A percentile compares a stretch with the other conserved stretches of the same genome.
These are phyloP conservation scores for Bruguiera gymnorhiza DNA, from an alignment of 345 rosid species.

Conservation along the genomic window DNA sequence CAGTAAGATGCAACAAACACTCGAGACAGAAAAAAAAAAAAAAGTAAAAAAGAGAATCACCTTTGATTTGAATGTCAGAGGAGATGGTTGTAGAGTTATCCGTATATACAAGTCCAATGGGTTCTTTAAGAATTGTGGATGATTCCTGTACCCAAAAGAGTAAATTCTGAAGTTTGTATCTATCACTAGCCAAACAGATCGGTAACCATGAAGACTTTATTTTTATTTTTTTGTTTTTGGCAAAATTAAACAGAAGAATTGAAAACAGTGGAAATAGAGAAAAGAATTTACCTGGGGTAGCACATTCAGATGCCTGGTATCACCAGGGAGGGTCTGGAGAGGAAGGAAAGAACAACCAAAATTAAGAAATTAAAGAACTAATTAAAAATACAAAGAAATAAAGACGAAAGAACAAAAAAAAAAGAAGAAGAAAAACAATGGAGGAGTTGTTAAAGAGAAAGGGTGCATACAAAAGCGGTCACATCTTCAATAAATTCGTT, in stretches of 20 bases:
- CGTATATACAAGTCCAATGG: constrained; percentile 54
- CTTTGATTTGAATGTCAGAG: constrained; percentile 19
- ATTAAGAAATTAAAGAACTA: background rate
- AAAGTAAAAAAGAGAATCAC: constrained; percentile 18
- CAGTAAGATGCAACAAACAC: background rate
- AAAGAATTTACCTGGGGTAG: constrained; percentile 57
- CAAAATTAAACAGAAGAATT: background rate
- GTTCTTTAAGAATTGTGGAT: constrained; percentile 44
- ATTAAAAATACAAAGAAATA: too few species aligned
- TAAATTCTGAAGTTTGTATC: constrained; percentile 29
- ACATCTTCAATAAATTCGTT: constrained; percentile 69
- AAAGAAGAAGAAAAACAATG: background rate
- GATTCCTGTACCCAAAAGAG: constrained; percentile 45
- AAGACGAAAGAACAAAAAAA: too few species aligned
- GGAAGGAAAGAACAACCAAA: background rate
- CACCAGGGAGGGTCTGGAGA: constrained; percentile 55
- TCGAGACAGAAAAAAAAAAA: background rate
- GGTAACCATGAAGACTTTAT: too few species aligned
- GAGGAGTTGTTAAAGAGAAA: background rate
- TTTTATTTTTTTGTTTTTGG: too few species aligned
- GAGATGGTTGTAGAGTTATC: constrained; percentile 17
- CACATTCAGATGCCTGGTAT: constrained; percentile 54
- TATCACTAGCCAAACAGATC: too few species aligned
- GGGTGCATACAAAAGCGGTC: constrained; percentile 51
- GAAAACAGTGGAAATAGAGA: background rate